Percentiles rank a stretch among this genome's conserved stretches.
Evolutionary conservation across 129 eudicot genomes (phyloP).

Genomic region (Scalesia atractyloides): DNA sequence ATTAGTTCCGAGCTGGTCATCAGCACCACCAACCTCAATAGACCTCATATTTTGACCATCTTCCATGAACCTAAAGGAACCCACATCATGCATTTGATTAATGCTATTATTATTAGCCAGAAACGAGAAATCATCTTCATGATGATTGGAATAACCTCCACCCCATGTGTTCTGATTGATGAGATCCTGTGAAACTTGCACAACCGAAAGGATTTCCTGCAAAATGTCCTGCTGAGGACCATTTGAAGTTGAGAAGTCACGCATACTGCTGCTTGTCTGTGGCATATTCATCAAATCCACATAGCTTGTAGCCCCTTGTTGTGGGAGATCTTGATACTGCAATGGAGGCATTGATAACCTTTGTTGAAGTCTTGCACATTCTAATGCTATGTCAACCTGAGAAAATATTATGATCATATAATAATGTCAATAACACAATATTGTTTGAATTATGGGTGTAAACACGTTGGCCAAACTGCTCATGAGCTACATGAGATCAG

Average conservation of each 20-base stretch:
- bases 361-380: constrained; percentile 94
- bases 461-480: too few relatives aligned
- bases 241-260: constrained; percentile 32
- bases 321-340: constrained; percentile 73
- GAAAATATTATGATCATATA: constrained; percentile 9
- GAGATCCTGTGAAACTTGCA: constrained; percentile 75
- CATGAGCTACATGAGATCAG: too few relatives aligned
- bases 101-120: constrained; percentile 29
- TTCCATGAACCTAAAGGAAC: constrained; percentile 44
- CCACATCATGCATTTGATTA: constrained; percentile 44
- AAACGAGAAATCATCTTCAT: constrained; percentile 64
- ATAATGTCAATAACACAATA: background rate
- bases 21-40: constrained; percentile 47
- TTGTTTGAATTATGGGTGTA: background rate
- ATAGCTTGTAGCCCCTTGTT: constrained; percentile 37
- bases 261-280: constrained; percentile 42
- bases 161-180: constrained; percentile 61
- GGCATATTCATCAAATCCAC: constrained; percentile 46
- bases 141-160: constrained; percentile 45
- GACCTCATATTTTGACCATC: constrained; percentile 45
- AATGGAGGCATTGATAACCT: constrained; percentile 74
- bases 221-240: constrained; percentile 60
- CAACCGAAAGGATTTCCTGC: constrained; percentile 82
- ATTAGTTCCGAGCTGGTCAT: constrained; percentile 48
- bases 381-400: constrained; percentile 89